Conservation (phyloP, 768 basidiomycete genomes). For the Pleurotus eryngii region DNA sequence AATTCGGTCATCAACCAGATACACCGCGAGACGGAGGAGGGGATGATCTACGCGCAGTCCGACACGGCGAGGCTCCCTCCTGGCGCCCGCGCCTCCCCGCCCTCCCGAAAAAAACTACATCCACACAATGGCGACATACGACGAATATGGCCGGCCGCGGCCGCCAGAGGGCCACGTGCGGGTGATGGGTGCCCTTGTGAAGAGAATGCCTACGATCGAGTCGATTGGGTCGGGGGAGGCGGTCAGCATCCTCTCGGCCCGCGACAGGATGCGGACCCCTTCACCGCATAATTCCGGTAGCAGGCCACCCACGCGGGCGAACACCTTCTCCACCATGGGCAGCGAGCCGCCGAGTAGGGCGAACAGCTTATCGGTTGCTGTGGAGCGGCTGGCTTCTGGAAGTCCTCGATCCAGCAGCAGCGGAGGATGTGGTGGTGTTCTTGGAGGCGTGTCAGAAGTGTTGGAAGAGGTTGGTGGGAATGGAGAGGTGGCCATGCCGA, state of each 20-base stretch:
- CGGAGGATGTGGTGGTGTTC: background rate
- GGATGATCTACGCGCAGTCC: constrained; percentile 32
- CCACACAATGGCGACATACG: constrained; percentile 13
- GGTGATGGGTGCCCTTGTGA: constrained; percentile 60
- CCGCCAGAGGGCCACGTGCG: constrained; percentile 50
- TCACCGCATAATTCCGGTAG: constrained; percentile 22
- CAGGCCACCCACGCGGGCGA: constrained; percentile 38
- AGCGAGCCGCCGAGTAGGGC: constrained; percentile 35
- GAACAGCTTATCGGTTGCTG: constrained; percentile 29
- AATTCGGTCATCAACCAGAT: constrained; percentile 48
- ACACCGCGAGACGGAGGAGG: constrained; percentile 50
- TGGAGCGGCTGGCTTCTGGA: constrained; percentile 21
- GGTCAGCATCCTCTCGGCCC: constrained; percentile 27
- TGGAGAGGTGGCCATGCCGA: constrained; percentile 14
- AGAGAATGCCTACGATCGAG: constrained; percentile 82
- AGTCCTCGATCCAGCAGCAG: background rate
- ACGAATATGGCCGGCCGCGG: constrained; percentile 17
- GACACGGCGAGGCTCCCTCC: constrained; percentile 16
- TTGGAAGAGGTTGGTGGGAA: background rate
- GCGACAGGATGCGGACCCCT: constrained; percentile 17
- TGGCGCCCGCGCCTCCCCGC: constrained; percentile 1
- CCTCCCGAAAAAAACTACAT: constrained; percentile 14
- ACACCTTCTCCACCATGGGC: constrained; percentile 29
- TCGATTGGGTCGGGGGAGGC: constrained; percentile 67
- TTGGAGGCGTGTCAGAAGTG: background rate